These are phyloP conservation scores for Penicillium griseofulvum DNA, from an alignment of 2,329 filamentous ascomycete species.

Conservation along the genomic window DNA sequence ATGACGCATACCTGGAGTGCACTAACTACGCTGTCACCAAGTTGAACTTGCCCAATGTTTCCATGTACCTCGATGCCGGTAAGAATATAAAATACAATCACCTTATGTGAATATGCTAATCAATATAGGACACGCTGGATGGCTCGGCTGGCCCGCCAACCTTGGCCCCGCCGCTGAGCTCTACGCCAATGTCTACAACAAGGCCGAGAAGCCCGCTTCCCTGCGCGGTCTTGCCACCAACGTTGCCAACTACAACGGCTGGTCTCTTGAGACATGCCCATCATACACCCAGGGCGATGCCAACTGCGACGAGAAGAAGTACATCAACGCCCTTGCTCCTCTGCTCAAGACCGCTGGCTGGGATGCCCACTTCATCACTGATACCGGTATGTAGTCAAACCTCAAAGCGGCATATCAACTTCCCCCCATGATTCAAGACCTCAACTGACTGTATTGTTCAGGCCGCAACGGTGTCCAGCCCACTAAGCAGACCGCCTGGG, in stretches of 20 bases:
- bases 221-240: constrained; percentile 57
- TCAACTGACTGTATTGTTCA: constrained; percentile 16
- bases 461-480: constrained; percentile 63
- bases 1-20: constrained; percentile 55
- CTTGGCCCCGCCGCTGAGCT: constrained; percentile 51
- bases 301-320: constrained; percentile 55
- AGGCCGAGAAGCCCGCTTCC: constrained; percentile 46
- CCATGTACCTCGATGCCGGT: constrained; percentile 63
- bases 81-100: neutral
- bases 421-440: neutral
- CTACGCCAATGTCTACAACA: constrained; percentile 49
- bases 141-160: constrained; percentile 64
- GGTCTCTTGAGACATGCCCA: constrained; percentile 46
- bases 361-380: constrained; percentile 56
- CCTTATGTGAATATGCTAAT: neutral
- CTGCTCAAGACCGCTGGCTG: constrained; percentile 49
- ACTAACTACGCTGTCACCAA: constrained; percentile 56
- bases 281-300: constrained; percentile 46
- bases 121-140: constrained; percentile 54
- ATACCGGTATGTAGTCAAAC: constrained; percentile 43
- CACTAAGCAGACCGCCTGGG: constrained; percentile 56
- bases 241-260: constrained; percentile 60
- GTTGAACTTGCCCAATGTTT: constrained; percentile 60
- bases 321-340: constrained; percentile 52
- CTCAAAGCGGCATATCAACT: neutral